Evolutionary conservation across 202 grass and related monocot species (phyloP), one percentile per base, ranked within the genome.

Genomic region (Setaria viridis): DNA sequence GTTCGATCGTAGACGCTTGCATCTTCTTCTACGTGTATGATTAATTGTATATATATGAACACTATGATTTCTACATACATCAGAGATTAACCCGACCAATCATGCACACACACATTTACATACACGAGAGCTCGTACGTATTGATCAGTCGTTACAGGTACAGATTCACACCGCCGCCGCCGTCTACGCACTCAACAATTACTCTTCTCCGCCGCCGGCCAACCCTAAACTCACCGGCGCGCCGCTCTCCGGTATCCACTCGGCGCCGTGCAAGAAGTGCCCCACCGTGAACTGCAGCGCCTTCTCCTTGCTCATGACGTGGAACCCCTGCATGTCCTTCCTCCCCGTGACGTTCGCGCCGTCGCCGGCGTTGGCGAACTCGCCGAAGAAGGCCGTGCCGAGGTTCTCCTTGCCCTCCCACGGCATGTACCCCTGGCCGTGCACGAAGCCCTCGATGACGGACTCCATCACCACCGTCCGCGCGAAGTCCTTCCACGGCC

Each of bases 401-500:
- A 91, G 88, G 34, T 69, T 68, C 19, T 69, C 82, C 60, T 90
- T 77, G 16, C 88, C 88, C 29, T 96, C 90, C 90, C 81, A 94
- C 5, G 93, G 90, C 81, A 94, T 79, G 91, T 96, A 99, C 7
- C 96, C 96, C 6, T 89, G 60, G 1, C 66, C 60, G 82, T 93
- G 86, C 63, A 99, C 90, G 85, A 94, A 91, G 3, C 67, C 88
- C 8, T 73, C 87, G 60, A 99, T 88, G 15, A 81, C 14, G 10
- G 86, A 91, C 68, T 99, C 96, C 91, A 96, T 91, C 47, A 99
- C 80, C 17, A 99, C 35, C 65, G 85, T 84, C 88, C 87, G 74
- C 43, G 96, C 86, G 89, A 42, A 94, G 8, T 89, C 84, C 85
- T 99, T 99, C 91, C 91, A 92, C 6, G 93, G 96, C 57, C 91